A percentile compares a stretch with the other conserved stretches of the same genome.
Conservation (phyloP, 106 monocot genomes). For the Platanthera guangdongensis region DNA sequence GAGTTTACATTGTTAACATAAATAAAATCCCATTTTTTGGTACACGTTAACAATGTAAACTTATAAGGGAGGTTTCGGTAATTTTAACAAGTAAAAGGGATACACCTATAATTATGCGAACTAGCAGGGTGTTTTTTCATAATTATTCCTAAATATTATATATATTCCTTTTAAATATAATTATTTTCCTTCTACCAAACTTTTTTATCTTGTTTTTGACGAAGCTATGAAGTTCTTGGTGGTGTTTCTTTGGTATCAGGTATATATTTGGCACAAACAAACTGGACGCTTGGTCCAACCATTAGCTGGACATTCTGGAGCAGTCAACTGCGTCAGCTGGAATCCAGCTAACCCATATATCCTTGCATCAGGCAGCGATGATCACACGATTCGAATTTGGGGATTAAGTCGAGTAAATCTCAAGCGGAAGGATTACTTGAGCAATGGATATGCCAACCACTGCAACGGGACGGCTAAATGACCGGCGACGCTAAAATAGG, state of each 20-base stretch:
- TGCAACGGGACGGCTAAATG: constrained; percentile 31
- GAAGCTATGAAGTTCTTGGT: background rate
- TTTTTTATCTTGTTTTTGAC: background rate
- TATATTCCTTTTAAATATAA: too few species aligned
- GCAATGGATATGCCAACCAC: constrained; percentile 16
- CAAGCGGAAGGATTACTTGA: constrained; percentile 23
- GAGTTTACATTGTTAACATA: too few species aligned
- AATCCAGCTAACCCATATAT: constrained; percentile 42
- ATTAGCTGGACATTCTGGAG: constrained; percentile 39
- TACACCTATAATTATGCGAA: too few species aligned
- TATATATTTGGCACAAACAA: constrained; percentile 41
- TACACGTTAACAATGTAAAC: too few species aligned
- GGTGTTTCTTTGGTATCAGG: constrained; percentile 12
- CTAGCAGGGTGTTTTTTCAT: too few species aligned
- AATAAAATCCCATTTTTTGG: too few species aligned
- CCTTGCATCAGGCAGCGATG: constrained; percentile 56
- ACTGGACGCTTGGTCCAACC: constrained; percentile 30
- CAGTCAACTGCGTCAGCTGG: constrained; percentile 58
- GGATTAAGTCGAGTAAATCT: constrained; percentile 15
- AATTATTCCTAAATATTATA: too few species aligned
- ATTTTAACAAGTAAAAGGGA: too few species aligned
- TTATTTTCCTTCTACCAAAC: background rate
- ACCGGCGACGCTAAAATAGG: background rate
- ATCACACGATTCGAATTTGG: constrained; percentile 48
- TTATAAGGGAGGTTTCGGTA: too few species aligned